These are phyloP conservation scores for Pyrenochaeta sp. DNA, from an alignment of 2,329 filamentous ascomycete species.

Conservation along the genomic window DNA sequence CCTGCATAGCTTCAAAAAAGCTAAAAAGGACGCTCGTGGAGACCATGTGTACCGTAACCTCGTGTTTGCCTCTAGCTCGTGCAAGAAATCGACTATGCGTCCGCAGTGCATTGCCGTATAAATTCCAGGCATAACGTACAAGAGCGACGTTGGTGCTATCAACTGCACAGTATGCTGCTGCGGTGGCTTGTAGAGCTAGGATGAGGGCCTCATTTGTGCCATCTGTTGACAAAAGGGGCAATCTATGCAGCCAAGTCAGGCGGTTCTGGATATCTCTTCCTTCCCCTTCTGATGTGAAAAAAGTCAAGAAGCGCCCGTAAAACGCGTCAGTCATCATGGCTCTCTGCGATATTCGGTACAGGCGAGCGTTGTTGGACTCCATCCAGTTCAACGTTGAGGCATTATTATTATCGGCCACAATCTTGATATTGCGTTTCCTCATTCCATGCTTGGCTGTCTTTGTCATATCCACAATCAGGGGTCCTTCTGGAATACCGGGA, in stretches of 20 bases:
- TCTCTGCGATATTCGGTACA: slow-evolving; percentile 21
- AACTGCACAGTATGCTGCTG: slow-evolving; percentile 34
- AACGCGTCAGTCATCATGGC: slow-evolving; percentile 31
- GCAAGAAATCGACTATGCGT: slow-evolving; percentile 25
- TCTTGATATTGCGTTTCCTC: slow-evolving; percentile 13
- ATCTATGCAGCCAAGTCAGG: slow-evolving; percentile 37
- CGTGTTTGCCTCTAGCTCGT: slow-evolving; percentile 7
- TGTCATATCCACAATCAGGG: slow-evolving; percentile 43
- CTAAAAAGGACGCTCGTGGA: slow-evolving; percentile 41
- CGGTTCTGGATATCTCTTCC: slow-evolving; percentile 29
- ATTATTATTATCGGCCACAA: background rate
- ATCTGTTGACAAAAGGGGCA: slow-evolving; percentile 31
- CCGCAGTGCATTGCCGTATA: slow-evolving; percentile 38
- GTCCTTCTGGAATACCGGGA: slow-evolving; percentile 34
- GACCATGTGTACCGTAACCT: slow-evolving; percentile 39
- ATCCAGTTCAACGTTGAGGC: background rate
- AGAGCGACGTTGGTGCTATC: slow-evolving; percentile 27
- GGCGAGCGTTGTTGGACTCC: background rate
- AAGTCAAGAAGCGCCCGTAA: slow-evolving; percentile 34
- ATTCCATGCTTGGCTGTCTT: slow-evolving; percentile 18
- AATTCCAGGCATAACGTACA: slow-evolving; percentile 25
- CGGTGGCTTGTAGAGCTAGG: slow-evolving; percentile 36
- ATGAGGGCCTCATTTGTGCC: slow-evolving; percentile 32
- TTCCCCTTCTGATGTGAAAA: slow-evolving; percentile 37
- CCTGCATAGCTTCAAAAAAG: slow-evolving; percentile 42